phyloP scores from a whole-genome alignment of 225 moss, liverwort and hornwort species.

The Rhytidiadelphus loreus region DNA sequence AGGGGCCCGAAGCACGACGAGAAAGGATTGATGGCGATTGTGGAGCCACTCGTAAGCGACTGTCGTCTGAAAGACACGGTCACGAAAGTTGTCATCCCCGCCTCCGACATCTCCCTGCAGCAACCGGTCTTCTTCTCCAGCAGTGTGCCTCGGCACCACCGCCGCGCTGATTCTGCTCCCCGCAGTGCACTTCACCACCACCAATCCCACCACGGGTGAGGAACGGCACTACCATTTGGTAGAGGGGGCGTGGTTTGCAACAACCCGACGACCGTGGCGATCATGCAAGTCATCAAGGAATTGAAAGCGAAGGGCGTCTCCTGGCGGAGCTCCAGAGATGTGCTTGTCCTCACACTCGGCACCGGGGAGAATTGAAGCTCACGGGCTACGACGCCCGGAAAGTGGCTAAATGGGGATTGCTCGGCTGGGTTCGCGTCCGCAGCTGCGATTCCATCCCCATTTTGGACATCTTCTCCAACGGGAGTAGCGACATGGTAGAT shows the following conservation, averaged over 20 bases:
- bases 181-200: neutral
- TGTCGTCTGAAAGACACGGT: neutral
- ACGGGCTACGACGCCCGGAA: neutral
- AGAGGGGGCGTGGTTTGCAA: neutral
- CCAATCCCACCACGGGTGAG: neutral
- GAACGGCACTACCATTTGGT: neutral
- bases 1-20: neutral
- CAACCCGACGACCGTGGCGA: neutral
- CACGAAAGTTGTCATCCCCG: neutral
- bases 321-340: neutral
- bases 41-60: neutral
- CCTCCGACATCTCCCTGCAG: neutral
- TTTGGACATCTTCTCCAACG: neutral
- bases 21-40: neutral
- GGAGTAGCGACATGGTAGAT: neutral
- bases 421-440: neutral
- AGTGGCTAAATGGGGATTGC: neutral
- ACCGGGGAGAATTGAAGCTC: neutral
- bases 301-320: neutral
- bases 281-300: neutral
- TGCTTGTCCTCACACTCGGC: neutral
- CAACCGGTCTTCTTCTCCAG: neutral
- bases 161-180: neutral
- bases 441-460: neutral
- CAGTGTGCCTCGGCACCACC: neutral